Evolutionary conservation across 1,139 yeast genomes (phyloP), one percentile per base, ranked within the genome.

Genomic region (Lodderomyces orthopsilosis): DNA sequence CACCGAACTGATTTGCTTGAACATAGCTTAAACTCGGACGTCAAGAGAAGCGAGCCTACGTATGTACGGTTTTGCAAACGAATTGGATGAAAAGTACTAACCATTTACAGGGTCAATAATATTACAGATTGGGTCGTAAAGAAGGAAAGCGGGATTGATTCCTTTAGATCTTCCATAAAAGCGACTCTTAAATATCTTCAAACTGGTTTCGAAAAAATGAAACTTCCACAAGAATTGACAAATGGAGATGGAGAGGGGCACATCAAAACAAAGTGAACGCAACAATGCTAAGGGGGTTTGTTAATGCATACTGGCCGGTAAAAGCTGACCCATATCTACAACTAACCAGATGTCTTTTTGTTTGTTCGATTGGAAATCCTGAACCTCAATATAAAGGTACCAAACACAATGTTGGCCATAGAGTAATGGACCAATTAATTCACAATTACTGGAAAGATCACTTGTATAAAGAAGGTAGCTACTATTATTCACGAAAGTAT

Each of bases 311-410:
- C 24, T 22, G 33, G 38, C 42, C 48, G 10, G 27, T 26, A 9
- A 38, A 22, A 17, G 12, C 14, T 13, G 43, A 38, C 14, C 42
- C 41, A 10, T 17, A 13, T 12, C 13, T 33, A 9, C 36, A 32
- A 18, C 15, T 24, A 7, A 40, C 40, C 8, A 45, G 45, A 40
- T 38, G 41, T 23, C 30, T 52, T 8, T 49, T 52, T 33, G 46
- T 81, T 8, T 79, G 83, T 5, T 85, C 93, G 0, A 67, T 89
- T 3, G 96, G 96, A 0, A 89, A 89, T 56, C 96, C 96, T 0
- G 89, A 83, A 42, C 74, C 80, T 0, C 62, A 68, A 39, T 86
- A 77, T 53, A 61, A 63, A 13, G 70, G 70, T 6, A 85, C 95
- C 0, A 69, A 95, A 38, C 96, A 89, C 57, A 87, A 83, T 49